These are phyloP conservation scores for Trichoderma reesei DNA, from an alignment of 495 filamentous ascomycete species.

Conservation along the genomic window DNA sequence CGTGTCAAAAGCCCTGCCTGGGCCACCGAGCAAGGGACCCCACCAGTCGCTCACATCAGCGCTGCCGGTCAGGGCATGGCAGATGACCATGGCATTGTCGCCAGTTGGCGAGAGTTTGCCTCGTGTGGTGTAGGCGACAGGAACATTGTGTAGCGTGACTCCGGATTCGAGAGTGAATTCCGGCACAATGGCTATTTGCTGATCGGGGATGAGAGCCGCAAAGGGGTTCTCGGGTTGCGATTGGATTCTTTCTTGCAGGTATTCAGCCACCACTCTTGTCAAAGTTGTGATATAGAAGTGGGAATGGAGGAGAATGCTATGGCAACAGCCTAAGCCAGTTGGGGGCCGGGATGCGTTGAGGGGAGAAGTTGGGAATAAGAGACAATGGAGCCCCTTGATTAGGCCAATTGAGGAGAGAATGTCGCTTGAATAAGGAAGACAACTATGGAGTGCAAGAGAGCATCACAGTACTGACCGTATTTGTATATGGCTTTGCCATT, in stretches of 20 bases:
- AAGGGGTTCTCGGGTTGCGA: conserved; percentile 88
- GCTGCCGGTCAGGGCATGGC: conserved; percentile 91
- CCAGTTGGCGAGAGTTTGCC: conserved; percentile 62
- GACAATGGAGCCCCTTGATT: neutral
- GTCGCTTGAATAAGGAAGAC: neutral
- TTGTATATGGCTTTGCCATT: neutral
- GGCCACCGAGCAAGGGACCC: conserved; percentile 85
- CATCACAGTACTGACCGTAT: conserved; percentile 11
- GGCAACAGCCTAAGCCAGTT: neutral
- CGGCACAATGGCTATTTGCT: conserved; percentile 75
- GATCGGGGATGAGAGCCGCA: conserved; percentile 72
- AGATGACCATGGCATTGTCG: conserved; percentile 94
- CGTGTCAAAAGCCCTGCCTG: conserved; percentile 84
- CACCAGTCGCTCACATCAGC: conserved; percentile 98
- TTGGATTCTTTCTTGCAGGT: conserved; percentile 47
- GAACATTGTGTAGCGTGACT: conserved; percentile 75
- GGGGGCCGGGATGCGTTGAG: neutral
- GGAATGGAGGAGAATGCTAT: neutral
- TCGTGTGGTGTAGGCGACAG: conserved; percentile 82
- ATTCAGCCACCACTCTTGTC: conserved; percentile 39
- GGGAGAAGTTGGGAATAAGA: neutral
- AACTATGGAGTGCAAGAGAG: neutral
- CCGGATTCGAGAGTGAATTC: conserved; percentile 92
- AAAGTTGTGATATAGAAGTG: neutral
- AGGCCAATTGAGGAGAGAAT: neutral